phyloP scores from a whole-genome alignment of 2,329 filamentous ascomycete genomes.

The Fusarium nodosum region DNA sequence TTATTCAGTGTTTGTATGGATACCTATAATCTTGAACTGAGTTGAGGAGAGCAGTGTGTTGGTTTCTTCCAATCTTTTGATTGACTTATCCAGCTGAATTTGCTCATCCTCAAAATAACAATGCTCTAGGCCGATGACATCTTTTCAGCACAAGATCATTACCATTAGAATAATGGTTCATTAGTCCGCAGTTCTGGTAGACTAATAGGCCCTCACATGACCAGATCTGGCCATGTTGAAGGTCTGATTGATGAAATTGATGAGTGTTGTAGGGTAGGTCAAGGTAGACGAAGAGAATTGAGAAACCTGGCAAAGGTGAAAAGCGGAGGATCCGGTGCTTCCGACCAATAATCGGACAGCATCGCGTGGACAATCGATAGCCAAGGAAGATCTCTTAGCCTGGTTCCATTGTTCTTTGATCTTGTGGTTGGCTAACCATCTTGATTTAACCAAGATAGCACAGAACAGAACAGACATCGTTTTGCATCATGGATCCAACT shows the following conservation, averaged over 20 bases:
- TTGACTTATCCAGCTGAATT: no score
- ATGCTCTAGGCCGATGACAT: no score
- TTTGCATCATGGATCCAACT: not conserved
- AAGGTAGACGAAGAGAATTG: not conserved
- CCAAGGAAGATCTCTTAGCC: not conserved
- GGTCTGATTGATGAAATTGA: not conserved
- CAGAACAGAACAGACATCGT: not conserved
- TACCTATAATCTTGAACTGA: accelerated
- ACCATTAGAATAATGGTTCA: accelerated
- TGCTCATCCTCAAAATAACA: no score
- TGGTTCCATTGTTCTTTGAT: not conserved
- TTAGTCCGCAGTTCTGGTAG: accelerated
- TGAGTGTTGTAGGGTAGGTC: not conserved
- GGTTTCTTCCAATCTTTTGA: no score
- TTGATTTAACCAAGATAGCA: not conserved
- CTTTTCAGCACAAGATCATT: no score
- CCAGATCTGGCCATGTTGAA: not conserved
- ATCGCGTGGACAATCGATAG: not conserved
- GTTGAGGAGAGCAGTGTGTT: no score
- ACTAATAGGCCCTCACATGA: accelerated
- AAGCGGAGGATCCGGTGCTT: not conserved
- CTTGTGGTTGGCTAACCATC: not conserved
- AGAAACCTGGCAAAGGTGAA: not conserved
- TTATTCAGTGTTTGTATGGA: accelerated
- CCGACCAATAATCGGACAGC: not conserved